Evolutionary conservation across 2,329 filamentous ascomycete species (phyloP), one percentile per base, ranked within the genome.

Genomic region (Triangularia verruculosa): DNA sequence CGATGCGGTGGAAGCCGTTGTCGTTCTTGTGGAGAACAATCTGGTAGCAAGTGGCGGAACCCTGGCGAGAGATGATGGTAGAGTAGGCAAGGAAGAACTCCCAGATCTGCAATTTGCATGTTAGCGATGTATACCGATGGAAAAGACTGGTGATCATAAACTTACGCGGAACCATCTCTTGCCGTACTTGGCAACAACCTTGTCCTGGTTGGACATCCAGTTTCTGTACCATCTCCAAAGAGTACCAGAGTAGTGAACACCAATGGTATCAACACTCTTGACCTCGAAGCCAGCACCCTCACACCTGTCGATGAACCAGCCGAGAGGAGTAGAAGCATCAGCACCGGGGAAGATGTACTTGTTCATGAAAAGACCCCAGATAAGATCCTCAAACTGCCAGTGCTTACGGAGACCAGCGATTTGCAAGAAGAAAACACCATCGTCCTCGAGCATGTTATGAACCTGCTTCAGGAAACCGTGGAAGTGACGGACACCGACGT

Each of bases 291-390:
- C 92, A 67, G 91, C 89, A 63, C 85, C 88, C 81, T 99, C 95
- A 20, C 97, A 86, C 74, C 87, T 88, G 77, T 92, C 87, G 71
- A 96, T 83, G 72, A 95, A 92, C 79, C 89, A 95, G 70, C 92
- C 92, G 57, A 99, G 87, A 59, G 95, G 95, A 64, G 93, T 96
- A 52, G 92, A 96, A 59, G 95, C 95, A 75, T 98, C 95, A 59
- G 95, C 95, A 75, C 95, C 95, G 32, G 93, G 95, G 86, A 98
- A 98, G 77, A 98, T 85, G 79, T 98, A 97, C 83, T 97, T 97
- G 89, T 98, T 98, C 93, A 98, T 96, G 86, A 97, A 98, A 55
- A 98, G 85, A 76, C 95, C 95, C 95, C 95, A 98, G 77, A 94
- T 91, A 59, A 97, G 86, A 80, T 98, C 94, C 83, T 98, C 93